Evolutionary conservation across 2,329 filamentous ascomycete species (phyloP).

Genomic region (Hypoxylon sp.): DNA sequence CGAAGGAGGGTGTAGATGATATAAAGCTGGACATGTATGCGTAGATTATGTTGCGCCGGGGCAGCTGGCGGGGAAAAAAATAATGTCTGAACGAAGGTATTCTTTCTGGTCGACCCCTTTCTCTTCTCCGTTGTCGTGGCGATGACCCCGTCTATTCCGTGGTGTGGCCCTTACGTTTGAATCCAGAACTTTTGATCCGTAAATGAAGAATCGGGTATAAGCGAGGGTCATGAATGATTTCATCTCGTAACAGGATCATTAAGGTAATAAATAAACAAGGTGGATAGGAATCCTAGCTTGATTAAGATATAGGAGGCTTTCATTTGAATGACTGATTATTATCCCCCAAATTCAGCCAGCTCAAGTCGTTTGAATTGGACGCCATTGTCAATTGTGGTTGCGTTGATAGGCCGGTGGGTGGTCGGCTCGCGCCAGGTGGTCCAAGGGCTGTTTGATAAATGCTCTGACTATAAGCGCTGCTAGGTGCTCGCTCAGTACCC

Average conservation of each 20-base stretch:
- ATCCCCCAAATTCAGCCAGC: slow-evolving; percentile 81
- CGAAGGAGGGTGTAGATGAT: slow-evolving; percentile 43
- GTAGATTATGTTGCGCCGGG: slow-evolving; percentile 35
- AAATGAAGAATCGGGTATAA: slow-evolving; percentile 46
- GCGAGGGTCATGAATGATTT: slow-evolving; percentile 46
- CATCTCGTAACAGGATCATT: slow-evolving; percentile 47
- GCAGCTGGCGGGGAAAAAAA: slow-evolving; percentile 35
- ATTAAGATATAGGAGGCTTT: slow-evolving; percentile 11
- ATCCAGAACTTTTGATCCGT: slow-evolving; percentile 39
- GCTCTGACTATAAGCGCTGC: slow-evolving; percentile 66
- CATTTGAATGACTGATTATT: slow-evolving; percentile 45
- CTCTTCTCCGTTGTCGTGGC: slow-evolving; percentile 28
- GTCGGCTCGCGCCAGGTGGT: slow-evolving; percentile 49
- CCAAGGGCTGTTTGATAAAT: slow-evolving; percentile 61
- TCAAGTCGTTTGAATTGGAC: slow-evolving; percentile 76
- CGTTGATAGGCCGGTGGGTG: slow-evolving; percentile 59
- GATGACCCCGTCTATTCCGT: slow-evolving; percentile 39
- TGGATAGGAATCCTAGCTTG: slow-evolving; percentile 20
- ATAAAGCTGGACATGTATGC: slow-evolving; percentile 26
- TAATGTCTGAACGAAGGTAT: slow-evolving; percentile 28
- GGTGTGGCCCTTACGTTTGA: slow-evolving; percentile 33
- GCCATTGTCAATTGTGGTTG: slow-evolving; percentile 68
- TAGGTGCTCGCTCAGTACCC: slow-evolving; percentile 66
- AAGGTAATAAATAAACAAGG: slow-evolving; percentile 26
- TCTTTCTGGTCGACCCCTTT: slow-evolving; percentile 30